Percentiles rank a stretch among this genome's conserved stretches.
Evolutionary conservation across 345 rosid genomes (phyloP).

Genomic region (Anastatica hierochuntica): DNA sequence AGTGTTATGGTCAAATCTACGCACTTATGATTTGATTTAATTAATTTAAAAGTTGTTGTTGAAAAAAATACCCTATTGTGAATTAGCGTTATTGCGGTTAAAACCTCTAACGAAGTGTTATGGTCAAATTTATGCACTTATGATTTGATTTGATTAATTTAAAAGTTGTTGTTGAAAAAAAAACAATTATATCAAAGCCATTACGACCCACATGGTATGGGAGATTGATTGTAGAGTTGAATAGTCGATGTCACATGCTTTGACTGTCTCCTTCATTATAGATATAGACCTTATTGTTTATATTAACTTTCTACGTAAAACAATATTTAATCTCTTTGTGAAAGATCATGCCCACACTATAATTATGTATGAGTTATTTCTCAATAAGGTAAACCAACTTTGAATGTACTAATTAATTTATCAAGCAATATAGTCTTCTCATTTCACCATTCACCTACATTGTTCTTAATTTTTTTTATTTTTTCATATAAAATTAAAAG

Average conservation of each 20-base stretch:
- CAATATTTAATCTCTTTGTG: slow-evolving; percentile 11
- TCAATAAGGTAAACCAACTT: slow-evolving; percentile 18
- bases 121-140: too few relatives aligned
- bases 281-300: slow-evolving; percentile 17
- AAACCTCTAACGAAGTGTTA: too few relatives aligned
- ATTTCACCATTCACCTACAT: slow-evolving; percentile 23
- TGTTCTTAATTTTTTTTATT: slow-evolving; percentile 3
- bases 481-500: too few relatives aligned
- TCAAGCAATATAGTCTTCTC: slow-evolving; percentile 8
- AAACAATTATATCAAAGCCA: background rate
- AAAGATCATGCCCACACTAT: slow-evolving; percentile 21
- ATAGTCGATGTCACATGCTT: slow-evolving; percentile 29
- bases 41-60: too few relatives aligned
- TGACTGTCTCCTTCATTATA: slow-evolving; percentile 21
- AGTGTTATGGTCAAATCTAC: too few relatives aligned
- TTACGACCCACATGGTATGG: slow-evolving; percentile 16
- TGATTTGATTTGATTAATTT: too few relatives aligned
- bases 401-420: slow-evolving; percentile 24
- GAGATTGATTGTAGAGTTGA: slow-evolving; percentile 14
- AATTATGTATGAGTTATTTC: background rate
- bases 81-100: too few relatives aligned
- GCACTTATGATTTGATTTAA: too few relatives aligned
- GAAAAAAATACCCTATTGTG: too few relatives aligned
- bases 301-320: slow-evolving; percentile 22
- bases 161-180: too few relatives aligned